These are phyloP conservation scores for Sarocladium oryzae DNA, from an alignment of 2,329 filamentous ascomycete genomes.

Conservation along the genomic window DNA sequence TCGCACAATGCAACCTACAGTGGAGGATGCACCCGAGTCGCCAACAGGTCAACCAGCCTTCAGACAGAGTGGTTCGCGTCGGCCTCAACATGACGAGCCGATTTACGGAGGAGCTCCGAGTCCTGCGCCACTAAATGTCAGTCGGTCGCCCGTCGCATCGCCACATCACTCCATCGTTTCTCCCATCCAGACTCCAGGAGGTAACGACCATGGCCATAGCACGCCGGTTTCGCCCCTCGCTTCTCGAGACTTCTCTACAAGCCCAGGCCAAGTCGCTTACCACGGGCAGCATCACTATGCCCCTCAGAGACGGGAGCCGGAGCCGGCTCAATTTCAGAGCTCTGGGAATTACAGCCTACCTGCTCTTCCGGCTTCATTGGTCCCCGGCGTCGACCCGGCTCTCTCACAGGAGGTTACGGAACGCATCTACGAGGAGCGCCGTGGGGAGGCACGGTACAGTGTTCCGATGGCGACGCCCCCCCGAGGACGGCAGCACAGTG, in stretches of 20 bases:
- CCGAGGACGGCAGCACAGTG: conserved; percentile 33
- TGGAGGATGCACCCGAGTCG: conserved; percentile 57
- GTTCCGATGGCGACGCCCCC: conserved; percentile 32
- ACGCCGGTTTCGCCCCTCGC: conserved; percentile 3
- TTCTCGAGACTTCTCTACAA: conserved; percentile 7
- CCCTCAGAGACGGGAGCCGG: conserved; percentile 20
- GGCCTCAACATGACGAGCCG: conserved; percentile 26
- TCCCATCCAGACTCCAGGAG: conserved; percentile 1
- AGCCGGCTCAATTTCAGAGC: conserved; percentile 22
- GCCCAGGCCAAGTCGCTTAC: conserved; percentile 10
- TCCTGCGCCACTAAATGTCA: conserved; percentile 40
- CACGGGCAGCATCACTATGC: conserved; percentile 24
- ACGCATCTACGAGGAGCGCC: conserved; percentile 49
- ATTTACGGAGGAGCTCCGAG: conserved; percentile 33
- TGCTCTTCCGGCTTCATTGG: conserved; percentile 48
- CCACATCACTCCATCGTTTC: conserved; percentile 3
- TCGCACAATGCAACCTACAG: conserved; percentile 53
- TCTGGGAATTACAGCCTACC: conserved; percentile 35
- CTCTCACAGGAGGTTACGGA: conserved; percentile 52
- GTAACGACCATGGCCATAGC: conserved; percentile 3
- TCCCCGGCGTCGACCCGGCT: conserved; percentile 51
- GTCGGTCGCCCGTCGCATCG: conserved; percentile 21
- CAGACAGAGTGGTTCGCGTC: conserved; percentile 13
- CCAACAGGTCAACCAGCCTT: conserved; percentile 20
- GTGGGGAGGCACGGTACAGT: conserved; percentile 39